A percentile compares a stretch with the other conserved stretches of the same genome.
phyloP scores from a whole-genome alignment of 371 early-diverging fungal species.

The Mortierella sp. region DNA sequence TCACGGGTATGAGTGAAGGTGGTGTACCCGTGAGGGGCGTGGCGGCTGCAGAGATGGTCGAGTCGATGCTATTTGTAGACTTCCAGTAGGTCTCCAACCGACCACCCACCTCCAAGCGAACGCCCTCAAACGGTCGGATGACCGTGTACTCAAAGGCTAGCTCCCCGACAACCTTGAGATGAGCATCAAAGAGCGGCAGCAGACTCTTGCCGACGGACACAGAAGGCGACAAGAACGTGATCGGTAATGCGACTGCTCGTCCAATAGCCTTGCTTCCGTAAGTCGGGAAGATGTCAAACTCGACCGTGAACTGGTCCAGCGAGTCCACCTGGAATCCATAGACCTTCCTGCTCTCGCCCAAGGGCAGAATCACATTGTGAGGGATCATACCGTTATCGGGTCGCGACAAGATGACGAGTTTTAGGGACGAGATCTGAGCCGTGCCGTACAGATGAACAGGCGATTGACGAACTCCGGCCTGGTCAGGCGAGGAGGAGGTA shows the following conservation, averaged over 20 bases:
- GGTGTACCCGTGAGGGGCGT: conserved; percentile 25
- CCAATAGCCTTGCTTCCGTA: conserved; percentile 97
- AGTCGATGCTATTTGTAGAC: conserved; percentile 78
- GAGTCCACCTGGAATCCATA: conserved; percentile 89
- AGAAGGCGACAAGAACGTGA: conserved; percentile 65
- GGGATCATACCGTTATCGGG: conserved; percentile 93
- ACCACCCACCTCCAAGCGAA: conserved; percentile 91
- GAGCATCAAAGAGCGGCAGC: conserved; percentile 88
- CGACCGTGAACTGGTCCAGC: conserved; percentile 80
- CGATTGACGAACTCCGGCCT: conserved; percentile 19
- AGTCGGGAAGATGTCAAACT: conserved; percentile 94
- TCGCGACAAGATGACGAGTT: conserved; percentile 73
- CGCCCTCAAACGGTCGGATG: conserved; percentile 89
- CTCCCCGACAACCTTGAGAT: conserved; percentile 92
- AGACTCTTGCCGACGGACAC: conserved; percentile 59
- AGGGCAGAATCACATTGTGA: conserved; percentile 90
- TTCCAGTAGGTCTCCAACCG: conserved; percentile 98
- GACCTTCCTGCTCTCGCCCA: conserved; percentile 83
- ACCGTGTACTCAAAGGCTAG: conserved; percentile 85
- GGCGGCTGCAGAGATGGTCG: conserved; percentile 40
- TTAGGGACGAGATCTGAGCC: conserved; percentile 74
- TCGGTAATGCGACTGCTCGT: conserved; percentile 84
- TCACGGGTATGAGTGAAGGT: conserved; percentile 28
- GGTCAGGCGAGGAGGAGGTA: conserved; percentile 20
- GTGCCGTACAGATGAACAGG: conserved; percentile 78